Conservation (phyloP, 2,329 filamentous ascomycete species). For the Colletotrichum lupini region DNA sequence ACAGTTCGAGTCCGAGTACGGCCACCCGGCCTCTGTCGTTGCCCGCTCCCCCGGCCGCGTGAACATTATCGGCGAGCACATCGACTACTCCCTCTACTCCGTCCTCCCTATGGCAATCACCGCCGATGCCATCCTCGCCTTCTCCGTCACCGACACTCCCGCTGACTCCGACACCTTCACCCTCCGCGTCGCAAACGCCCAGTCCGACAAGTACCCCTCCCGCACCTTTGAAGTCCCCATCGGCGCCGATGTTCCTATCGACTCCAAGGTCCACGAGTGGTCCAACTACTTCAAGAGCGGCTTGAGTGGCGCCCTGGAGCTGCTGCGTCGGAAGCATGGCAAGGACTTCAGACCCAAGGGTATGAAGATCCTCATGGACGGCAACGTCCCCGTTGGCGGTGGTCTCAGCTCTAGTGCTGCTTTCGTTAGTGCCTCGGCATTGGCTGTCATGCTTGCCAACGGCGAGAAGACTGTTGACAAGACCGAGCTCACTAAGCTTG, state of each 20-base stretch:
- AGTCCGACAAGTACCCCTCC: slow-evolving; percentile 78
- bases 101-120: slow-evolving; percentile 96
- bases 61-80: slow-evolving; percentile 99
- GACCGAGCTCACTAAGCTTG: slow-evolving; percentile 89
- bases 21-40: slow-evolving; percentile 79
- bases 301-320: slow-evolving; percentile 81
- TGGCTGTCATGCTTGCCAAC: slow-evolving; percentile 90
- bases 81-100: slow-evolving; percentile 97
- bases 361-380: slow-evolving; percentile 91
- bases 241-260: slow-evolving; percentile 77
- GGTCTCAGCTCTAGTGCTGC: slow-evolving; percentile 94
- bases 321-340: slow-evolving; percentile 74
- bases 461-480: slow-evolving; percentile 84
- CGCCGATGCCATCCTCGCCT: slow-evolving; percentile 89
- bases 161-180: slow-evolving; percentile 66
- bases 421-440: slow-evolving; percentile 88
- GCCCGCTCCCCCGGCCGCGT: slow-evolving; percentile 92
- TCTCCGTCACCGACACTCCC: slow-evolving; percentile 65
- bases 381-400: slow-evolving; percentile 90
- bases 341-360: slow-evolving; percentile 74
- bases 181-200: slow-evolving; percentile 84
- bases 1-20: slow-evolving; percentile 78
- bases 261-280: slow-evolving; percentile 90
- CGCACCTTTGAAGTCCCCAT: slow-evolving; percentile 78
- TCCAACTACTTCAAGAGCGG: slow-evolving; percentile 99